Base-by-base conservation (phyloP, 306 rosid genomes). In the Cicer chorassanicum region DNA sequence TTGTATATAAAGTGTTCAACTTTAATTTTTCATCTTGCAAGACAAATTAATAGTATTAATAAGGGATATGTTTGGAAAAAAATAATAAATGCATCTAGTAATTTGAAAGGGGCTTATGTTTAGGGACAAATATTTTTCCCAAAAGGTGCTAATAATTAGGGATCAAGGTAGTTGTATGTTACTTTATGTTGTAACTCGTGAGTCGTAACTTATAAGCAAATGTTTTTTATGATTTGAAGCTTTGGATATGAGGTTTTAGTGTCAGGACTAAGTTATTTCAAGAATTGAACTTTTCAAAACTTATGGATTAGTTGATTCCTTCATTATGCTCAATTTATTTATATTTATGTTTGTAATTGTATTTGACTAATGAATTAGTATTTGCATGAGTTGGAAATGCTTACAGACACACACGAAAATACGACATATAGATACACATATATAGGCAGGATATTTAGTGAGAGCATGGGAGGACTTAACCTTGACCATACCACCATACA, bases 401-500 rank as follows among this genome's bases (percentile, higher is more conserved):
- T 11, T 57, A 9, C 14, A 9, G 16, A 13, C 63, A 55, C 34
- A 56, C 63, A 57, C 13, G 39, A 10, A 7, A 21, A 56, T 38
- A 57, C 6, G 39, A 10, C n/a, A 21, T 57, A 57, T 10, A 21
- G 39, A 5, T 56, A 19, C 8, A 57, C 41, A 12, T 8, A 34
- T 41, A 9, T 40, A 64, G n/a, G 49, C 8, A 9, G 49, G 4
- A 9, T 15, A 38, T 8, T 40, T 40, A 40, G 36, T 15, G 69
- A 41, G 34, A 50, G 15, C 7, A 14, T 14, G 21, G 15, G 21
- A 50, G 29, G 36, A 15, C 50, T 15, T 63, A 8, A 14, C 41
- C 69, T 64, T 64, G 50, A 64, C 14, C 12, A 9, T 65, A 42
- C 51, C 46, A 64, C 24, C n/a, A 14, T n/a, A 62, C 24, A 62